These are phyloP conservation scores for Grigorovia transvaalensis DNA, from an alignment of 805 yeast genomes.

Conservation along the genomic window DNA sequence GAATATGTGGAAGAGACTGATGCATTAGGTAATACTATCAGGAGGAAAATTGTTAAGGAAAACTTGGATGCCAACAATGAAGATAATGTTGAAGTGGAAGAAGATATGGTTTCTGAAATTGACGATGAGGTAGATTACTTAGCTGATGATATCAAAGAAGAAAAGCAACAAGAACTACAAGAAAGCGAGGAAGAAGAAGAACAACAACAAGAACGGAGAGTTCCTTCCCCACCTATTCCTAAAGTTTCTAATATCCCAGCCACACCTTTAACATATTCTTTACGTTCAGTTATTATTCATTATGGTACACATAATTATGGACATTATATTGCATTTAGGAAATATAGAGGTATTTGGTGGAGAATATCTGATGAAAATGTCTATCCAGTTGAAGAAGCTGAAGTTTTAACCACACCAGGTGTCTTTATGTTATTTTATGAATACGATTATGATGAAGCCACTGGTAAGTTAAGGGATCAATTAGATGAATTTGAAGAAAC, in stretches of 20 bases:
- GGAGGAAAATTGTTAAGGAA: constrained; percentile 9
- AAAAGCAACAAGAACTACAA: constrained; percentile 4
- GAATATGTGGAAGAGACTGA: constrained; percentile 23
- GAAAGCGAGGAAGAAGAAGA: constrained; percentile 7
- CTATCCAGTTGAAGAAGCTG: constrained; percentile 65
- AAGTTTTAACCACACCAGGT: constrained; percentile 74
- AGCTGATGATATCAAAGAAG: constrained; percentile 6
- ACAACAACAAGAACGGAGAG: constrained; percentile 10
- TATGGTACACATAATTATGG: constrained; percentile 96
- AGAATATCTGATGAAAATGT: constrained; percentile 86
- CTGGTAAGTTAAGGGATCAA: constrained; percentile 24
- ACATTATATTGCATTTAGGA: constrained; percentile 87
- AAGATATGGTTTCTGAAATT: constrained; percentile 5
- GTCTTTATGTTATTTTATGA: constrained; percentile 92
- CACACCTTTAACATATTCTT: constrained; percentile 48
- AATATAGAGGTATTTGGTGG: constrained; percentile 85
- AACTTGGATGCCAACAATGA: constrained; percentile 3
- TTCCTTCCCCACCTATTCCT: constrained; percentile 4
- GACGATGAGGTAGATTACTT: constrained; percentile 7
- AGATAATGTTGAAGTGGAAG: constrained; percentile 4
- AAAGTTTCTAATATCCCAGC: constrained; percentile 15
- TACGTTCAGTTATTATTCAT: constrained; percentile 83
- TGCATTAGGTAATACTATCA: constrained; percentile 26
- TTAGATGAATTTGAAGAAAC: constrained; percentile 10
- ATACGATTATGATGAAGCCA: constrained; percentile 31